Percentiles rank a stretch among this genome's conserved stretches.
Conservation (phyloP, 2,329 filamentous ascomycete species). For the Lizonia empirigonia region DNA sequence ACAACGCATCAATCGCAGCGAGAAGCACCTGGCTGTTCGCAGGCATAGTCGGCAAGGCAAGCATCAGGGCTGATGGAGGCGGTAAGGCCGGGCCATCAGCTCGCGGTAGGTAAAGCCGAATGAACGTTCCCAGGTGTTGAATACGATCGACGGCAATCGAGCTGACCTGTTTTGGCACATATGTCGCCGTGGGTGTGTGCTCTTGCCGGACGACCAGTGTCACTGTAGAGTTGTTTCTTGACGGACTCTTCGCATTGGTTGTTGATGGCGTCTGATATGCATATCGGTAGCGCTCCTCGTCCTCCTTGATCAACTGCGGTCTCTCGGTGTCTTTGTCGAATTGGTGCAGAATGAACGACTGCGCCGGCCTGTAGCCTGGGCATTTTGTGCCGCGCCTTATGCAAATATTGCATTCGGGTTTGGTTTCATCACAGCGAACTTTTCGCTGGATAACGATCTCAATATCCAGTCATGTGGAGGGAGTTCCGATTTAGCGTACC, state of each 20-base stretch:
- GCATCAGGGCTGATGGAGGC: constrained; percentile 45
- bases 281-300: constrained; percentile 43
- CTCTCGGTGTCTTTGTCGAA: constrained; percentile 38
- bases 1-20: constrained; percentile 42
- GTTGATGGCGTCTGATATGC: constrained; percentile 28
- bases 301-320: constrained; percentile 42
- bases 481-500: constrained; percentile 21
- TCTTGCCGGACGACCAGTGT: constrained; percentile 22
- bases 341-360: constrained; percentile 44
- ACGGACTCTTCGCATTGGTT: constrained; percentile 1
- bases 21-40: constrained; percentile 39
- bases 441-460: constrained; percentile 30
- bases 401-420: constrained; percentile 45
- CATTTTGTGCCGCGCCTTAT: constrained; percentile 44
- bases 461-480: constrained; percentile 13
- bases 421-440: constrained; percentile 45
- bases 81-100: constrained; percentile 37
- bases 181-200: constrained; percentile 22
- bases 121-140: constrained; percentile 42
- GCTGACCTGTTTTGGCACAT: constrained; percentile 41
- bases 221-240: constrained; percentile 7
- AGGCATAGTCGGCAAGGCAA: constrained; percentile 39
- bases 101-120: constrained; percentile 40
- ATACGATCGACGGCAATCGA: constrained; percentile 44
- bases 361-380: constrained; percentile 44